Percentiles rank a stretch among this genome's conserved stretches.
phyloP scores from a whole-genome alignment of 306 rosid species.

The Malus fusca region DNA sequence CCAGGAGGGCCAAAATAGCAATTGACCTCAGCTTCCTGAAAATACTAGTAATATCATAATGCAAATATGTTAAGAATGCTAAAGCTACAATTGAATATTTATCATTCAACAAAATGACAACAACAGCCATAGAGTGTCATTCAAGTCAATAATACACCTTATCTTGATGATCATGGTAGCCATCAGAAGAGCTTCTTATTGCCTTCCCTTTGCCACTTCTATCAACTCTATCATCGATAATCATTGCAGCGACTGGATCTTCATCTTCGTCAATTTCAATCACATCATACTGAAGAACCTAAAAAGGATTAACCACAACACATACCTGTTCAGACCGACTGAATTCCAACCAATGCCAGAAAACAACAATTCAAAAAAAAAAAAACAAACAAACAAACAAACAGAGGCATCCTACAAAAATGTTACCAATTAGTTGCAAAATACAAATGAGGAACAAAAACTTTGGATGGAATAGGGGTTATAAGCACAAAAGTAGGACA shows the following conservation, averaged over 20 bases:
- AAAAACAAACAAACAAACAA: not conserved
- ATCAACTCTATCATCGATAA: constrained; percentile 33
- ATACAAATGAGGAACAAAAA: not conserved
- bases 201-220: constrained; percentile 51
- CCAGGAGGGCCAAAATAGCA: constrained; percentile 21
- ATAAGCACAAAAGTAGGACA: not conserved
- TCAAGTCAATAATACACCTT: constrained; percentile 41
- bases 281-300: constrained; percentile 43
- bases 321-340: not conserved
- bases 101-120: constrained; percentile 6
- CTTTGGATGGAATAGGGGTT: not conserved
- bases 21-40: constrained; percentile 32
- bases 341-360: not conserved
- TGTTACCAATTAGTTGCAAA: not conserved
- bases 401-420: not conserved
- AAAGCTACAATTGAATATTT: constrained; percentile 1
- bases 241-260: constrained; percentile 30
- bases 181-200: constrained; percentile 24
- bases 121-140: constrained; percentile 12
- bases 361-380: not conserved
- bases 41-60: constrained; percentile 7
- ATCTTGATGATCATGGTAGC: constrained; percentile 27
- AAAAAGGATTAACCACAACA: not conserved
- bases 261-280: constrained; percentile 52
- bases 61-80: constrained; percentile 4